Conservation (phyloP, 805 yeast genomes). For the Monosporozyma siamensis region DNA sequence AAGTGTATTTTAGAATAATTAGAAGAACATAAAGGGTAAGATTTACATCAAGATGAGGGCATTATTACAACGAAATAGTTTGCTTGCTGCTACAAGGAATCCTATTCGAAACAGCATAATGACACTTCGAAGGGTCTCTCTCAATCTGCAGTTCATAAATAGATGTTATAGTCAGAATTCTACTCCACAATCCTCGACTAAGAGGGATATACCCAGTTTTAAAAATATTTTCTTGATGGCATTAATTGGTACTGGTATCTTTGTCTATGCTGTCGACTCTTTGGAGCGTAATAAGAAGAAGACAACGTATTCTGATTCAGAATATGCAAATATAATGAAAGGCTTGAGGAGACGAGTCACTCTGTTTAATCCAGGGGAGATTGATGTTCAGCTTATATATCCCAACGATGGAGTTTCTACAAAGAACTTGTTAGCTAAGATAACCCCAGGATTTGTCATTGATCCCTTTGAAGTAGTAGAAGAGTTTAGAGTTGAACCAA, state of each 20-base stretch:
- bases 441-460: constrained; percentile 26
- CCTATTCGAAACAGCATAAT: no score
- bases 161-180: not conserved
- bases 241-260: constrained; percentile 37
- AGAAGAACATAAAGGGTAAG: no score
- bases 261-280: constrained; percentile 32
- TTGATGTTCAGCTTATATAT: constrained; percentile 29
- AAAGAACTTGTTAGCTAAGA: not conserved
- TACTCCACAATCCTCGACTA: not conserved
- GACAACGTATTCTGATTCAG: constrained; percentile 28
- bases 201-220: constrained; percentile 28
- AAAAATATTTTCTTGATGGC: constrained; percentile 36
- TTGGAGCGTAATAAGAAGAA: constrained; percentile 31
- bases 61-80: not conserved
- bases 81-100: not conserved
- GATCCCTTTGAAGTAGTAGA: constrained; percentile 44
- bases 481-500: constrained; percentile 35
- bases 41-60: not conserved
- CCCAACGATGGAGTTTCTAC: not conserved
- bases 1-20: no score
- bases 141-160: not conserved
- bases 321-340: constrained; percentile 37
- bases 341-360: constrained; percentile 44
- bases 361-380: constrained; percentile 34
- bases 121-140: no score